Evolutionary conservation across 108 stramenopile genomes (phyloP).

Genomic region (Nannochloropsis oceanica): DNA sequence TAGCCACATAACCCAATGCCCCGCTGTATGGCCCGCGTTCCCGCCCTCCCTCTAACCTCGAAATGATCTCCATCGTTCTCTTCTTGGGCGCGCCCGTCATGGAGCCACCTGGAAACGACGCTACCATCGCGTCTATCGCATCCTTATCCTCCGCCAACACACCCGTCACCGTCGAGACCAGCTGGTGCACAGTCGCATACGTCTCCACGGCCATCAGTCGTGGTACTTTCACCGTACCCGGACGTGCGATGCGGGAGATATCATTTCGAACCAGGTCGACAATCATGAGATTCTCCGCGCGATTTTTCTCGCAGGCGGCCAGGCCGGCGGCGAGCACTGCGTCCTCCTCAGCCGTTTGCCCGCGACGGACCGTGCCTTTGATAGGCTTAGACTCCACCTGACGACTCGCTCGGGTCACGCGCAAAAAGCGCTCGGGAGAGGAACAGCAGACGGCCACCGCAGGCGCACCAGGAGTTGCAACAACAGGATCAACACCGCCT

Average conservation of each 20-base stretch:
- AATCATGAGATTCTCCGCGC: constrained; percentile 95
- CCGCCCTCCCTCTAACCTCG: constrained; percentile 54
- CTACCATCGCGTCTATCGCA: constrained; percentile 61
- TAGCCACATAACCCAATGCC: constrained; percentile 67
- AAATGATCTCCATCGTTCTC: constrained; percentile 73
- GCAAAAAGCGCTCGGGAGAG: constrained; percentile 82
- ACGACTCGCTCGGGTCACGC: constrained; percentile 35
- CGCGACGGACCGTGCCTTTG: constrained; percentile 66
- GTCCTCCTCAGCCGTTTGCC: constrained; percentile 29
- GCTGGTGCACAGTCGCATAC: constrained; percentile 90
- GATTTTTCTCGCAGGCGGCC: constrained; percentile 44
- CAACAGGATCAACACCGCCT: background rate
- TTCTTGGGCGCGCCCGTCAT: constrained; percentile 98
- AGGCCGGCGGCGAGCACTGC: constrained; percentile 24
- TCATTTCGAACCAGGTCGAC: constrained; percentile 90
- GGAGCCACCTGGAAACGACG: constrained; percentile 89
- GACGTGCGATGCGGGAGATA: constrained; percentile 66
- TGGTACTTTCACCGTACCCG: constrained; percentile 73
- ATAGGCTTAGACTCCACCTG: constrained; percentile 86
- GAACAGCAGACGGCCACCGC: constrained; percentile 70
- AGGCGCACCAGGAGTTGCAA: background rate
- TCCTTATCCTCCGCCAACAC: background rate
- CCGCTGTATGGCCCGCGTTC: constrained; percentile 81
- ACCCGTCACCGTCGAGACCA: constrained; percentile 60
- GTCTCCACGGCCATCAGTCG: constrained; percentile 82